Base-by-base conservation (phyloP, 75 land plant genomes). In the Selaginella tamariscina region DNA sequence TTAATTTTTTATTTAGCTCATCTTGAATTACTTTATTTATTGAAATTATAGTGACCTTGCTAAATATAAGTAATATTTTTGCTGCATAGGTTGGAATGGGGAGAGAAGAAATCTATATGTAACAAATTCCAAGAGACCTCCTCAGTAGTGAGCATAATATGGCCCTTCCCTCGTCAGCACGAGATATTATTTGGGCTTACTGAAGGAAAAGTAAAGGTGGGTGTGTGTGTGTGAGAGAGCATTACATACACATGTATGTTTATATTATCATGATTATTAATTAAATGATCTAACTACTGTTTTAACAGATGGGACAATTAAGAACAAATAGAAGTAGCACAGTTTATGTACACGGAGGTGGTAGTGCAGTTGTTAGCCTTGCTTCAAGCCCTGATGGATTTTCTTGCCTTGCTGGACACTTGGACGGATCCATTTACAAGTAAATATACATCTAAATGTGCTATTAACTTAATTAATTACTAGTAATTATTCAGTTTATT, bases 101-200 rank as follows among this genome's bases (percentile, higher is more conserved):
- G 79, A 24, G 79, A 77, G 29, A 77, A 73, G 64, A 77, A 77
- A 56, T 68, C 79, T 28, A 77, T 77, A 1, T 77, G 79, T 74
- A 77, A 77, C 67, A 77, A 77, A 29, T 69, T 77, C 39, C 79
- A 77, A 33, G 73, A 77, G 64, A 64, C 33, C 0, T 31, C 65
- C 8, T 65, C 72, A 0, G 60, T 77, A 31, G 70, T 54, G 2
- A 72, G 54, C 57, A 32, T 77, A 20, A 49, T 77, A 1, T 77
- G 79, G 79, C 75, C 79, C 1, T 1, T 8, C 0, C 27, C 15
- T 0, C 77, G 63, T 33, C 79, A 63, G 9, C 54, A 68, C 11
- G 75, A 73, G 64, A 68, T 77, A 21, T 2, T 77, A 0, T 77
- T 72, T 65, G 79, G 79, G 29, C 71, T 77, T 24, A 55, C 71